Evolutionary conservation across 768 basidiomycete species (phyloP).

Genomic region (Lactifluus volemus): DNA sequence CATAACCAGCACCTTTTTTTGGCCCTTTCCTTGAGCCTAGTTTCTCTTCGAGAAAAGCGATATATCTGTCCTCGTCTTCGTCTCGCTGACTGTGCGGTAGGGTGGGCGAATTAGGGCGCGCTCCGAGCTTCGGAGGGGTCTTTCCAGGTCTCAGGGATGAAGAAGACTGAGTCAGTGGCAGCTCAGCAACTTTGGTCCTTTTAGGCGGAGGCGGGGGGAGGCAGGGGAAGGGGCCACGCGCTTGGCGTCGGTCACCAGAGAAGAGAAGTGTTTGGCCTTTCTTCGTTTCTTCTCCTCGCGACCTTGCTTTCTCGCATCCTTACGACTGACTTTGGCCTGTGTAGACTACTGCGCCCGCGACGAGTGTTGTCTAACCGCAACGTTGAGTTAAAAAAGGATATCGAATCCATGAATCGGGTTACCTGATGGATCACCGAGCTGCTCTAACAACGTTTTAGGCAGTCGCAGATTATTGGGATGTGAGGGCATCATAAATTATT

Average conservation of each 20-base stretch:
- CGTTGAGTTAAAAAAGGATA: neutral
- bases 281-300: slow-evolving; percentile 51
- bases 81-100: slow-evolving; percentile 35
- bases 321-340: slow-evolving; percentile 33
- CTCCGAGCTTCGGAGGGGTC: slow-evolving; percentile 17
- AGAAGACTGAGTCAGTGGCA: neutral
- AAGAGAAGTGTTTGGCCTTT: slow-evolving; percentile 52
- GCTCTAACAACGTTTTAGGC: slow-evolving; percentile 13
- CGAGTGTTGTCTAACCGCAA: neutral
- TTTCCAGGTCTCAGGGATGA: neutral
- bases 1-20: slow-evolving; percentile 34
- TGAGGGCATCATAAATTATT: neutral
- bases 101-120: slow-evolving; percentile 6
- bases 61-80: slow-evolving; percentile 75
- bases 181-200: slow-evolving; percentile 30
- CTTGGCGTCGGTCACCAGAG: slow-evolving; percentile 28
- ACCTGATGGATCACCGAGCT: slow-evolving; percentile 11
- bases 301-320: slow-evolving; percentile 55
- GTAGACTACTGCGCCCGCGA: neutral
- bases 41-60: slow-evolving; percentile 72
- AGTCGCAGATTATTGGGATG: slow-evolving; percentile 1
- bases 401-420: neutral
- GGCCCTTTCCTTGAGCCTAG: slow-evolving; percentile 45
- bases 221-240: slow-evolving; percentile 35
- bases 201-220: slow-evolving; percentile 42